Conservation (phyloP, 306 rosid genomes). For the Rubus parviflorus region DNA sequence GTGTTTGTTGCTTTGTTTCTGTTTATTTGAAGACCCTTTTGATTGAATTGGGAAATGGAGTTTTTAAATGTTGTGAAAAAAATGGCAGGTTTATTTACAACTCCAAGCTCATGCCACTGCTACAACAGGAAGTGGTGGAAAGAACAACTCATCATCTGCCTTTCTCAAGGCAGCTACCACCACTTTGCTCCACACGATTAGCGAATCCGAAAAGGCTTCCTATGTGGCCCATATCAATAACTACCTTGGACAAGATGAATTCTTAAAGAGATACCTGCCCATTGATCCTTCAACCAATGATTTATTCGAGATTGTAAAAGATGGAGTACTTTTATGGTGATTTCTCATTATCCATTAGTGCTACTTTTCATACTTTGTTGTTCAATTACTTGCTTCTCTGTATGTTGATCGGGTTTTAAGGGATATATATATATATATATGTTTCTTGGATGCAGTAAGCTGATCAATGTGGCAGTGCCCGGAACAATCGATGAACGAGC, state of each 20-base stretch:
- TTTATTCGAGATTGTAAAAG: slow-evolving; percentile 84
- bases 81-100: slow-evolving; percentile 69
- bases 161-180: slow-evolving; percentile 96
- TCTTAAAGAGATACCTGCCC: slow-evolving; percentile 76
- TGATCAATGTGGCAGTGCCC: slow-evolving; percentile 94
- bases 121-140: slow-evolving; percentile 68
- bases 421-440: neutral
- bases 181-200: slow-evolving; percentile 94
- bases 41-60: neutral
- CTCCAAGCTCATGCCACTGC: slow-evolving; percentile 75
- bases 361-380: slow-evolving; percentile 2
- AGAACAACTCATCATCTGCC: slow-evolving; percentile 65
- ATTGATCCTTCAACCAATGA: slow-evolving; percentile 86
- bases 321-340: slow-evolving; percentile 96
- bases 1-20: neutral
- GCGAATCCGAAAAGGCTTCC: slow-evolving; percentile 96
- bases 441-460: slow-evolving; percentile 65
- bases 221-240: slow-evolving; percentile 88
- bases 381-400: neutral
- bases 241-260: slow-evolving; percentile 79
- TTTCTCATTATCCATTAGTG: neutral
- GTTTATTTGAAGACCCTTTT: neutral
- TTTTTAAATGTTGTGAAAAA: neutral
- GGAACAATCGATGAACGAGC: slow-evolving; percentile 96
- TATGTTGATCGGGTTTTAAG: slow-evolving; percentile 5